Evolutionary conservation across 176 grass and related monocot species (phyloP).

Genomic region (Raddia guianensis): DNA sequence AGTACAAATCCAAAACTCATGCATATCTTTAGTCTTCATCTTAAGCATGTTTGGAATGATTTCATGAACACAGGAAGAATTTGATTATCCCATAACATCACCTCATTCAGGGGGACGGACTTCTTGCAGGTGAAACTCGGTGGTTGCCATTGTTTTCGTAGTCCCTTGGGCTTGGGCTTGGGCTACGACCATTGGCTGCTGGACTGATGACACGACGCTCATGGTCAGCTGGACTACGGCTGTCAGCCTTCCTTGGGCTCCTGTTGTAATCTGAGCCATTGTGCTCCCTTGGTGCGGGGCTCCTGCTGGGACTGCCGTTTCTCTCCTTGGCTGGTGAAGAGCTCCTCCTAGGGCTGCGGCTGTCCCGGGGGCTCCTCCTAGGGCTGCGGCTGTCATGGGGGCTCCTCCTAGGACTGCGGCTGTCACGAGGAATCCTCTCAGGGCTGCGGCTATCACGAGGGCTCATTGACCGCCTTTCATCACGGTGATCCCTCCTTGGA

Average conservation of each 20-base stretch:
- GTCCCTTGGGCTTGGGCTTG: conserved; percentile 69
- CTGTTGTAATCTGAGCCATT: conserved; percentile 42
- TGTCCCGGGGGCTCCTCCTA: conserved; percentile 44
- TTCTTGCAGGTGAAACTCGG: conserved; percentile 41
- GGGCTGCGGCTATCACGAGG: conserved; percentile 58
- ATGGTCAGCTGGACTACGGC: conserved; percentile 44
- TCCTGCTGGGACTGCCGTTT: conserved; percentile 52
- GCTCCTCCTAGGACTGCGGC: conserved; percentile 56
- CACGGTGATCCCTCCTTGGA: conserved; percentile 54
- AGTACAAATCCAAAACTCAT: conserved; percentile 4
- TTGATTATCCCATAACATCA: not conserved
- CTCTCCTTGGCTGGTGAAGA: conserved; percentile 53
- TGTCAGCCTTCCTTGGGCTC: conserved; percentile 49
- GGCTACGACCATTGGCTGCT: conserved; percentile 64
- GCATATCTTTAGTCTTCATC: not conserved
- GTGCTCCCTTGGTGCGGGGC: conserved; percentile 57
- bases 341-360: conserved; percentile 63
- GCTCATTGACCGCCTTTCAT: conserved; percentile 60
- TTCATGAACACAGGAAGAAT: conserved; percentile 16
- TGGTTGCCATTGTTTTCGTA: conserved; percentile 45
- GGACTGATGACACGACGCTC: conserved; percentile 48
- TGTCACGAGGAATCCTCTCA: conserved; percentile 41
- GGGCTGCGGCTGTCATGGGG: conserved; percentile 63
- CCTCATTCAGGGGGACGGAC: conserved; percentile 40
- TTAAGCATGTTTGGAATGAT: conserved; percentile 4